phyloP scores from a whole-genome alignment of 495 filamentous ascomycete species.

The Neurospora tetraspora region DNA sequence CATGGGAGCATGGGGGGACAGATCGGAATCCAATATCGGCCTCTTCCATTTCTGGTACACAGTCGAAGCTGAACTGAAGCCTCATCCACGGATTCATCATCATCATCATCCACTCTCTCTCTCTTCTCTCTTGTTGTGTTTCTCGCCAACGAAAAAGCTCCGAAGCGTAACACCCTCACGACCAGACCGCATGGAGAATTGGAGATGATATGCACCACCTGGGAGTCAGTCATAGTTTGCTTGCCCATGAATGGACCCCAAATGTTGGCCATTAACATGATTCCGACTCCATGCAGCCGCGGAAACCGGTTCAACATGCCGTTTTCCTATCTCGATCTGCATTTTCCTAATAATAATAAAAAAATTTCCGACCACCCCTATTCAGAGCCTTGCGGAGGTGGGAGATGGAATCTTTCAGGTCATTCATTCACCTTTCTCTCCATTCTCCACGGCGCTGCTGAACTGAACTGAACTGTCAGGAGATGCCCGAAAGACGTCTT shows the following conservation, averaged over 20 bases:
- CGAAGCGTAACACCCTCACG: not conserved
- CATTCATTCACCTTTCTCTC: not conserved
- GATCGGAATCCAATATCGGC: not conserved
- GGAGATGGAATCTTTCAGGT: too few species aligned
- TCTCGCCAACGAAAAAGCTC: too few species aligned
- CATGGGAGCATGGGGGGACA: not conserved
- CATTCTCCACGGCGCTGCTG: not conserved
- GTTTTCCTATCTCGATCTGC: not conserved
- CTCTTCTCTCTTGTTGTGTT: too few species aligned
- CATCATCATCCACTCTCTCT: not conserved
- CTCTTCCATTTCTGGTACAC: not conserved
- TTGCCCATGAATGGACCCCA: not conserved
- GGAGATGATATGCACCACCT: not conserved
- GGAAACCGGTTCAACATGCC: not conserved
- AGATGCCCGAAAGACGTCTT: not conserved
- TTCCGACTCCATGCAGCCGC: not conserved
- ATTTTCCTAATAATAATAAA: too few species aligned
- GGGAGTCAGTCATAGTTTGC: too few species aligned
- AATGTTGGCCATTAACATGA: not conserved
- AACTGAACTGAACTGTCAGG: not conserved
- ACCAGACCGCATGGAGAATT: not conserved
- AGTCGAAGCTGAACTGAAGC: not conserved
- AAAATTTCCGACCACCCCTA: not conserved
- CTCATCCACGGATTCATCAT: not conserved
- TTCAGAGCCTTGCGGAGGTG: not conserved